Conservation (phyloP, 805 yeast genomes). For the Hemisphaericaspora nanyangensis region DNA sequence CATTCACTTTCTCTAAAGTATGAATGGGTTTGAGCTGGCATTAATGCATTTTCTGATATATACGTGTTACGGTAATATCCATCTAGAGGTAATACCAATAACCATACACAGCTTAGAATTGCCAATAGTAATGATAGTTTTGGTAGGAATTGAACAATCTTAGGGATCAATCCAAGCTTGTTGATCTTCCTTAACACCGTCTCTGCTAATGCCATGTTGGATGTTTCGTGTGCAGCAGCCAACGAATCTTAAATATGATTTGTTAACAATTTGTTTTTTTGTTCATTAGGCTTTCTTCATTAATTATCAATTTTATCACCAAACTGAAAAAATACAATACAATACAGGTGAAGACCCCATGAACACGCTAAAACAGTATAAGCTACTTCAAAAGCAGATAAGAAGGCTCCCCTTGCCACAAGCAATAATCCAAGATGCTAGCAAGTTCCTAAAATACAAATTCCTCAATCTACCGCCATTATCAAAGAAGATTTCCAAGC, state of each 20-base stretch:
- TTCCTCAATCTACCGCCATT: background rate
- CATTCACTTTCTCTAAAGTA: slow-evolving; percentile 93
- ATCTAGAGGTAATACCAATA: slow-evolving; percentile 66
- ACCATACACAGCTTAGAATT: slow-evolving; percentile 34
- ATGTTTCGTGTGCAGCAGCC: too few species aligned
- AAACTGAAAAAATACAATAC: too few species aligned
- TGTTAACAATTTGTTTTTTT: too few species aligned
- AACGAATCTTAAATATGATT: too few species aligned
- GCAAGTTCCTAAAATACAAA: background rate
- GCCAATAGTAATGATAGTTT: slow-evolving; percentile 30
- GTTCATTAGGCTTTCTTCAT: too few species aligned
- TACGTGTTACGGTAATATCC: slow-evolving; percentile 84
- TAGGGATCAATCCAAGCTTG: slow-evolving; percentile 38
- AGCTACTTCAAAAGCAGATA: slow-evolving; percentile 2
- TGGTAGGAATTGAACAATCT: slow-evolving; percentile 30
- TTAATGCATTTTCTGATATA: slow-evolving; percentile 90
- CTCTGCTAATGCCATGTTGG: slow-evolving; percentile 48
- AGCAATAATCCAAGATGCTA: background rate
- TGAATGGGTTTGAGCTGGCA: slow-evolving; percentile 94
- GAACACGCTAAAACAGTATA: slow-evolving; percentile 4
- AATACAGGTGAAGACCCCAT: too few species aligned
- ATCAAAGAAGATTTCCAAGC: background rate
- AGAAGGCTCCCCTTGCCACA: slow-evolving; percentile 5
- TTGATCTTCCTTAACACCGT: slow-evolving; percentile 35
- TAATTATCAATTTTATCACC: too few species aligned